Base-by-base conservation (phyloP, 2,329 filamentous ascomycete species). In the Diaporthe australafricana region DNA sequence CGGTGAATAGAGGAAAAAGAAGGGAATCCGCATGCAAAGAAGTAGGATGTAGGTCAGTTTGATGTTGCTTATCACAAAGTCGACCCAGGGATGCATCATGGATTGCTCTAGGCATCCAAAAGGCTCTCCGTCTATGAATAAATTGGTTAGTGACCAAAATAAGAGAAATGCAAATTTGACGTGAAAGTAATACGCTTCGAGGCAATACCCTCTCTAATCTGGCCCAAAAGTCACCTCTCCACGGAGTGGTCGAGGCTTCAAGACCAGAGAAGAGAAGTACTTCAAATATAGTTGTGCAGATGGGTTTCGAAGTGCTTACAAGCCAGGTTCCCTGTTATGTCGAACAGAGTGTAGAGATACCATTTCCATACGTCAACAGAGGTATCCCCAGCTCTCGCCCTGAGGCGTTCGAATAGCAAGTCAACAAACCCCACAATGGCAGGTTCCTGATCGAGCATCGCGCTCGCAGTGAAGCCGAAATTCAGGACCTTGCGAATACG, bases 281-380 rank as follows among this genome's bases (percentile, higher is more conserved):
- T 25, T 16, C 35, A 42, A 14, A 14, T 27, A 60, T 5, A 16
- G 6, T n/a, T 11, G 3, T 20, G n/a, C n/a, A 14, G 6, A 2
- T 22, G 8, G 16, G 7, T 17, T 25, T 27, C 14, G 22, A 12
- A 42, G 42, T 60, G 16, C 56, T 60, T 60, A 50, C 52, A 62
- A 11, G 76, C 72, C 3, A 67, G 32, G 22, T 67, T 52, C 8
- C 63, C 63, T 12, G 63, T 67, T 6, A 67, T 40, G 30, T 60
- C 68, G 35, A 70, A 81, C 5, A 80, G 76, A 3, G 77, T 66
- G 71, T 78, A 80, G 45, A 79, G 78, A 72, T 73, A 80, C 79
- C 80, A 81, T 22, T 69, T 65, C 32, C 72, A 62, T 38, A 67
- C 74, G 68, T 77, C 69, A 35, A 78, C 53, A n/a, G 75, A 74